Conservation (phyloP, 1,284 basidiomycete species). For the Lentinula novae-zelandiae region DNA sequence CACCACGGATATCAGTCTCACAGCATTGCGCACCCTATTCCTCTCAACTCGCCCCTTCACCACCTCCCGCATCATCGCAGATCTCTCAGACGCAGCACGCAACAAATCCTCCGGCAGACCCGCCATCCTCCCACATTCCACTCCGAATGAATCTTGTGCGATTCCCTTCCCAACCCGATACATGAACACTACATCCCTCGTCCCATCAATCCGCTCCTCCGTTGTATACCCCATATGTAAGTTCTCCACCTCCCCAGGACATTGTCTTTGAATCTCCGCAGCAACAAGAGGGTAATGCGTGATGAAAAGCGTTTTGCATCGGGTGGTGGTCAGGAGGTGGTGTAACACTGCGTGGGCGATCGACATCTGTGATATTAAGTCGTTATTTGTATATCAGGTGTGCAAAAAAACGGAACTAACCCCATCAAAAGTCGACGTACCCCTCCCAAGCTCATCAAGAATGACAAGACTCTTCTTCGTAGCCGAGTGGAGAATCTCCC, state of each 20-base stretch:
- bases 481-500: constrained; percentile 79
- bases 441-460: constrained; percentile 82
- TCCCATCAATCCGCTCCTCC: constrained; percentile 63
- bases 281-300: constrained; percentile 87
- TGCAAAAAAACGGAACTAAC: constrained; percentile 35
- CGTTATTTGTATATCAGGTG: not conserved
- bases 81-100: constrained; percentile 50
- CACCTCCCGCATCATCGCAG: constrained; percentile 50
- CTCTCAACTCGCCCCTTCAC: constrained; percentile 47
- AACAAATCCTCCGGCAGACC: constrained; percentile 71
- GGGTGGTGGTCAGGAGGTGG: constrained; percentile 59
- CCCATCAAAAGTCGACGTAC: constrained; percentile 84
- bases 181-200: constrained; percentile 79
- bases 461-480: constrained; percentile 78
- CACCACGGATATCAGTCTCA: not conserved
- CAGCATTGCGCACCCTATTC: constrained; percentile 28
- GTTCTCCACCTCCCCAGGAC: constrained; percentile 62
- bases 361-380: constrained; percentile 57
- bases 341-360: constrained; percentile 79
- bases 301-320: constrained; percentile 88
- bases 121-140: constrained; percentile 88
- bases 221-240: constrained; percentile 85
- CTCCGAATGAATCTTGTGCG: constrained; percentile 81
- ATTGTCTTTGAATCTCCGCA: constrained; percentile 49
- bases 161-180: constrained; percentile 74